Evolutionary conservation across 208 protist genomes (phyloP), one percentile per base, ranked within the genome.

Genomic region (Crithidia mellificae): DNA sequence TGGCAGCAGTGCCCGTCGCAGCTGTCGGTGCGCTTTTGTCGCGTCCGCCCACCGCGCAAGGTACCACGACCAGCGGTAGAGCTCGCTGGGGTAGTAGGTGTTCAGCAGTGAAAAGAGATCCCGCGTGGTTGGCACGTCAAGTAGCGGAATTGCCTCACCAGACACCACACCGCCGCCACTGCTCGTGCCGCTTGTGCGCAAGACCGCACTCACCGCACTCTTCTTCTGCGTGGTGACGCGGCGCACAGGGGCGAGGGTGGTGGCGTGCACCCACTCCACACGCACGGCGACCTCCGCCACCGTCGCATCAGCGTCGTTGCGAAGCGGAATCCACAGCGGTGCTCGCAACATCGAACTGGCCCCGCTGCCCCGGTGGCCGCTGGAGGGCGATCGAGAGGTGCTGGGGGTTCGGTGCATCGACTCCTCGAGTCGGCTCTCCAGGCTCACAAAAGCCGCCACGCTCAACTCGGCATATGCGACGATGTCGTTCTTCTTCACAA

Each of bases 1-100:
- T 12, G 68, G 57, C 7, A 68, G 62, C 27, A 80, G 50, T 52
- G 56, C 44, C 8, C 39, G 39, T 6, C 74, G 68, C 56, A 80
- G 63, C 11, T 25, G 32, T 3, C 7, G 24, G 58, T 80, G 74
- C 25, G 74, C 74, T 17, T 30, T 52, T 0, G 41, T 39, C 11
- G 63, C 51, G 27, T 62, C 41, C 4, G 36, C 43, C 51, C 61
- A 70, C n/a, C 64, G 61, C 8, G 51, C 29, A 19, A 64, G 30
- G 54, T 55, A 27, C 53, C 43, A 63, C 54, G 41, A 47, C 39
- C 15, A 55, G 12, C 64, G 64, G 9, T 39, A 63, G 38, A 80
- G 19, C 49, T 51, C 52, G 38, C 50, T 22, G n/a, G 52, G 30
- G 17, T 0, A 9, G 38, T 68, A 68, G 22, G 52, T 3, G 12